Evolutionary conservation across 768 basidiomycete genomes (phyloP).

Genomic region (Austroboletus festivus): DNA sequence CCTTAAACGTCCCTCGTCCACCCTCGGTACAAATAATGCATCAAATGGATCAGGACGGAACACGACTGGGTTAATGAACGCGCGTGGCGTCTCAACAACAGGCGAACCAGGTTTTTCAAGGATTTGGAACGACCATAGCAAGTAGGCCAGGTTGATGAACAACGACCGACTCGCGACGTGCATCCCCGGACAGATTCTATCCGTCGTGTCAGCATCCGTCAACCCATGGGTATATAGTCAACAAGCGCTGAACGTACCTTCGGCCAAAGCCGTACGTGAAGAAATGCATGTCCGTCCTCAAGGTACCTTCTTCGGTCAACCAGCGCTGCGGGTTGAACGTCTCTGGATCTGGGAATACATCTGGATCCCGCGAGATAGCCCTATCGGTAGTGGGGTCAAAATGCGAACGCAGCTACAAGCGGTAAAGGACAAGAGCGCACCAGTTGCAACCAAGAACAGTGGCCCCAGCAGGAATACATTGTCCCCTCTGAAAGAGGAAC

Average conservation of each 20-base stretch:
- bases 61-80: too few relatives aligned
- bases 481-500: too few relatives aligned
- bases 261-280: constrained; percentile 54
- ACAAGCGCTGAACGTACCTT: constrained; percentile 14
- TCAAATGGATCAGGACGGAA: too few relatives aligned
- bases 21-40: too few relatives aligned
- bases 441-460: too few relatives aligned
- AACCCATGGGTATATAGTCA: too few relatives aligned
- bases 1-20: too few relatives aligned
- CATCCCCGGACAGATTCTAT: constrained; percentile 54
- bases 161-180: constrained; percentile 51
- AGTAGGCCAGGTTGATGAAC: constrained; percentile 55
- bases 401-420: too few relatives aligned
- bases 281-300: constrained; percentile 42
- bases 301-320: constrained; percentile 43
- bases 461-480: too few relatives aligned
- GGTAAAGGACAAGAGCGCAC: too few relatives aligned
- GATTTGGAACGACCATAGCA: constrained; percentile 62
- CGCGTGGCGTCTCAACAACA: constrained; percentile 37
- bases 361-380: constrained; percentile 55
- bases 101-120: constrained; percentile 42
- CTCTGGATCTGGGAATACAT: constrained; percentile 55
- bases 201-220: background rate
- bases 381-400: too few relatives aligned
- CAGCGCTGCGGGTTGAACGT: constrained; percentile 56